Conservation (phyloP, 2,329 filamentous ascomycete species). For the Aspergillus sp. region DNA sequence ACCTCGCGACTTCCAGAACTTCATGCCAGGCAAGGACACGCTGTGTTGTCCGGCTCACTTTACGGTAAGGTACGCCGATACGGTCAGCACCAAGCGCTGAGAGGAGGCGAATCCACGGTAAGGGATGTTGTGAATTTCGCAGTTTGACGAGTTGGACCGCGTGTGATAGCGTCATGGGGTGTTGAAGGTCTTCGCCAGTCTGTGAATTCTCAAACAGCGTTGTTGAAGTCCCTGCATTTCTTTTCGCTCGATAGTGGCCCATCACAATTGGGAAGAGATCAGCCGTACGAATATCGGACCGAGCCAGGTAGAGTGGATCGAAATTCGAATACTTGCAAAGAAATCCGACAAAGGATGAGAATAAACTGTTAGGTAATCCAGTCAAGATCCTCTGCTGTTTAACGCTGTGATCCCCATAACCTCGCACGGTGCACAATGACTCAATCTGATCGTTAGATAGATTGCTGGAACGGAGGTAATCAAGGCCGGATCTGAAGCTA, state of each 20-base stretch:
- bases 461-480: slow-evolving; percentile 35
- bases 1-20: slow-evolving; percentile 22
- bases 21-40: slow-evolving; percentile 35
- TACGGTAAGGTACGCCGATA: slow-evolving; percentile 11
- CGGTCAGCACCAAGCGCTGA: slow-evolving; percentile 21
- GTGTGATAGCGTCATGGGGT: slow-evolving; percentile 27
- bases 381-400: slow-evolving; percentile 16
- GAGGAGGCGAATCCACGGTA: slow-evolving; percentile 34
- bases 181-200: slow-evolving; percentile 10
- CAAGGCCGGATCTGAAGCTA: slow-evolving; percentile 35
- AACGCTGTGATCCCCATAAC: slow-evolving; percentile 8
- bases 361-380: slow-evolving; percentile 28
- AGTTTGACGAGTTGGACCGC: slow-evolving; percentile 30
- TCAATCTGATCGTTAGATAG: slow-evolving; percentile 27
- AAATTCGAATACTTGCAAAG: slow-evolving; percentile 29
- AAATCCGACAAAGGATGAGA: slow-evolving; percentile 41
- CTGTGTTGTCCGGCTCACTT: slow-evolving; percentile 19
- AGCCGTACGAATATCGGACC: slow-evolving; percentile 11
- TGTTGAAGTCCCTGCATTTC: slow-evolving; percentile 5
- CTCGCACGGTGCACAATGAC: slow-evolving; percentile 21
- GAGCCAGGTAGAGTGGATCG: slow-evolving; percentile 5
- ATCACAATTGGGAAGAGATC: slow-evolving; percentile 25
- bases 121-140: slow-evolving; percentile 22
- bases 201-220: slow-evolving; percentile 13
- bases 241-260: slow-evolving; percentile 4